Conservation (phyloP, 176 grass and related monocot species). For the Thalia dealbata region DNA sequence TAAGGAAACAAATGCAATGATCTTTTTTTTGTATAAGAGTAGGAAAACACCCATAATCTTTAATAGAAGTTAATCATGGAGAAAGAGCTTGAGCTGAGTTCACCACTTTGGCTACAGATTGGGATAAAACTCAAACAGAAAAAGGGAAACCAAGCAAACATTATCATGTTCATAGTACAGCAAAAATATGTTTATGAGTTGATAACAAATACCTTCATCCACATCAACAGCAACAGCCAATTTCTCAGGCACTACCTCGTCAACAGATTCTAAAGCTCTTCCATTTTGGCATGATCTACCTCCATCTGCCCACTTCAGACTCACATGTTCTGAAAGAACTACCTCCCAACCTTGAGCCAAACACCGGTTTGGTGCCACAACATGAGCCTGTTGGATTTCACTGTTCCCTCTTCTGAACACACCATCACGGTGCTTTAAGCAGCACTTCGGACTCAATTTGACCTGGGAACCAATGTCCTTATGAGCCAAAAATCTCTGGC, state of each 20-base stretch:
- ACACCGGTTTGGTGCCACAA: conserved; percentile 34
- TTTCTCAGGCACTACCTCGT: conserved; percentile 27
- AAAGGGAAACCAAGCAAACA: background rate
- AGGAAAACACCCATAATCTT: too few relatives aligned
- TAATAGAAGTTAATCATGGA: too few relatives aligned
- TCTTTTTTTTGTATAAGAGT: too few relatives aligned
- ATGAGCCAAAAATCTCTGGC: conserved; percentile 28
- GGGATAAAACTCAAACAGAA: background rate
- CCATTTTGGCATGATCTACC: conserved; percentile 38
- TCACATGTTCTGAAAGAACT: conserved; percentile 27
- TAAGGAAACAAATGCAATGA: background rate
- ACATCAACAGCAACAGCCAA: conserved; percentile 97
- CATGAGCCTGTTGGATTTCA: conserved; percentile 29
- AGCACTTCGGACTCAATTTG: conserved; percentile 40
- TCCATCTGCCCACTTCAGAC: conserved; percentile 24
- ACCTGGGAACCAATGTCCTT: conserved; percentile 28
- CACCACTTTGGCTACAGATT: background rate
- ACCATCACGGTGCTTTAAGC: conserved; percentile 28
- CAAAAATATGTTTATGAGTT: background rate
- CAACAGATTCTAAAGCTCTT: conserved; percentile 37
- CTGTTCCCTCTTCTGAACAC: conserved; percentile 31
- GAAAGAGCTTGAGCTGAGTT: background rate
- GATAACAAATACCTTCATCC: conserved; percentile 61
- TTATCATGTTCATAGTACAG: background rate
- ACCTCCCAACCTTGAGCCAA: conserved; percentile 32